Evolutionary conservation across 495 filamentous ascomycete genomes (phyloP).

Genomic region (Staphylotrichum tortipilum): DNA sequence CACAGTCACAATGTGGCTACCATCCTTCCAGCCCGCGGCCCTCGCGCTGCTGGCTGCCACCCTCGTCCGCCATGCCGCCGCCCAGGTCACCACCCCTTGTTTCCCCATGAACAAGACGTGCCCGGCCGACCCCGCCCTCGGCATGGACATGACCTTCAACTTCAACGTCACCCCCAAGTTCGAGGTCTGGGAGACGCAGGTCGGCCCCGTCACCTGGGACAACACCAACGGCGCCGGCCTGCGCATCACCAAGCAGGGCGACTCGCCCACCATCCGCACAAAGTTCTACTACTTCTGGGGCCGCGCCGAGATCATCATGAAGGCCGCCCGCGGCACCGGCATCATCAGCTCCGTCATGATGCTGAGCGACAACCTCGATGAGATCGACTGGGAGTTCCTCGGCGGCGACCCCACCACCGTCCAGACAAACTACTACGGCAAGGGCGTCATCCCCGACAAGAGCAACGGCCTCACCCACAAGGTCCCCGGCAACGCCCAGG

Average conservation of each 20-base stretch:
- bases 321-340: constrained; percentile 63
- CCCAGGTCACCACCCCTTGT: constrained; percentile 60
- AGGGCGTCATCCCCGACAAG: constrained; percentile 46
- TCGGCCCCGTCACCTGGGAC: constrained; percentile 47
- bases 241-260: constrained; percentile 59
- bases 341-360: constrained; percentile 78
- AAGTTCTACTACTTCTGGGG: constrained; percentile 76
- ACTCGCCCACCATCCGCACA: constrained; percentile 66
- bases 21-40: constrained; percentile 25
- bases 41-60: constrained; percentile 35
- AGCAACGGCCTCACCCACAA: constrained; percentile 52
- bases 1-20: constrained; percentile 22
- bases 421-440: constrained; percentile 82
- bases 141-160: constrained; percentile 44
- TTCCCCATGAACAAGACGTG: constrained; percentile 57
- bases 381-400: constrained; percentile 86
- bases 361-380: constrained; percentile 77
- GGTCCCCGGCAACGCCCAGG: constrained; percentile 28
- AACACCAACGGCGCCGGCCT: constrained; percentile 53
- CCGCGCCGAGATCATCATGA: constrained; percentile 58
- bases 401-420: constrained; percentile 54
- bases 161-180: constrained; percentile 57
- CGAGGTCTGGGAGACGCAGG: constrained; percentile 55
- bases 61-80: constrained; percentile 34
- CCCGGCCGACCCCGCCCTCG: constrained; percentile 55